phyloP scores from a whole-genome alignment of 371 early-diverging fungal species.

The Lichtheimia corymbifera region DNA sequence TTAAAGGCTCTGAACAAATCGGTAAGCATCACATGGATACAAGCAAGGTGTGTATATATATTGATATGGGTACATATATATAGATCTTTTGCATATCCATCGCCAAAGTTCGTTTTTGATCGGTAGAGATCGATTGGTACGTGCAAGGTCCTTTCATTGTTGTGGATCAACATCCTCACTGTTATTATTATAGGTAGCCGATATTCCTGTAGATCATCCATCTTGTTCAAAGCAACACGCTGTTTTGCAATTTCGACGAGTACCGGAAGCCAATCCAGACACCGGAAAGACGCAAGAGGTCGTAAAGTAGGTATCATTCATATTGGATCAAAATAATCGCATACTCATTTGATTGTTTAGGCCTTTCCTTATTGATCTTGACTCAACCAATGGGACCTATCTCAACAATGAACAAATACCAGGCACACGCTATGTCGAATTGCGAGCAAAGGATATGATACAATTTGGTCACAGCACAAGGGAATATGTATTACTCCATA shows the following conservation, averaged over 20 bases:
- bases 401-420: conserved; percentile 82
- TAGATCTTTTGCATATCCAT: conserved; percentile 84
- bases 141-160: neutral
- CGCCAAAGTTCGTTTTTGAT: conserved; percentile 87
- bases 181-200: conserved; percentile 65
- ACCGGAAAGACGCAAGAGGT: conserved; percentile 34
- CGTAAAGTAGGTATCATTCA: conserved; percentile 46
- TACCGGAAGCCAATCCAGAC: conserved; percentile 42
- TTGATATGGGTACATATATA: neutral
- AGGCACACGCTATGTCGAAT: conserved; percentile 78
- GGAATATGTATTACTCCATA: conserved; percentile 88
- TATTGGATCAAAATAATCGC: too few relatives aligned
- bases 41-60: neutral
- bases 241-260: conserved; percentile 81
- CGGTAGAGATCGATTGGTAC: conserved; percentile 85
- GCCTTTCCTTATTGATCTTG: conserved; percentile 94
- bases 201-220: conserved; percentile 89
- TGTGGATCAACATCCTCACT: too few relatives aligned
- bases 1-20: conserved; percentile 86
- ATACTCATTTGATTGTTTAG: conserved; percentile 28
- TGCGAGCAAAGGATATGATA: conserved; percentile 79
- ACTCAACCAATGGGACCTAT: conserved; percentile 89
- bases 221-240: conserved; percentile 91
- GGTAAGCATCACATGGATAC: conserved; percentile 48
- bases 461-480: conserved; percentile 89